Evolutionary conservation across 192 early-diverging fungal genomes (phyloP).

Genomic region (Podila verticillata): DNA sequence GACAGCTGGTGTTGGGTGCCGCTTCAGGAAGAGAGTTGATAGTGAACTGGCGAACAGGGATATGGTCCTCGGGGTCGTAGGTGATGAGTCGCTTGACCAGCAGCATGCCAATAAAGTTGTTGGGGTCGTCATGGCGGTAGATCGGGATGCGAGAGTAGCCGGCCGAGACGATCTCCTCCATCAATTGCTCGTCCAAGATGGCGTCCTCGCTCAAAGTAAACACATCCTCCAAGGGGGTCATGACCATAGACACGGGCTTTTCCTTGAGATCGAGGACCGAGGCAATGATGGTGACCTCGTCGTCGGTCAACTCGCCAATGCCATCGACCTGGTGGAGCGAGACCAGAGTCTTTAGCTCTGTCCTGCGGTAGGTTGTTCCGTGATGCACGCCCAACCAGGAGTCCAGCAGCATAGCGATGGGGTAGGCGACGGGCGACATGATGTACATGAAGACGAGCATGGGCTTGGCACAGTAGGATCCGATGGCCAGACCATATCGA

Average conservation of each 20-base stretch:
- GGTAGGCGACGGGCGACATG: slow-evolving; percentile 82
- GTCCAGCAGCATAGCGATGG: slow-evolving; percentile 90
- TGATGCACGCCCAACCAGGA: slow-evolving; percentile 86
- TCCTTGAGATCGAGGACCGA: slow-evolving; percentile 81
- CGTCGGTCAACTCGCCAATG: slow-evolving; percentile 74
- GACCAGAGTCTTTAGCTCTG: slow-evolving; percentile 81
- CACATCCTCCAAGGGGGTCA: slow-evolving; percentile 77
- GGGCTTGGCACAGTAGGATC: slow-evolving; percentile 84
- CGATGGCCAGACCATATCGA: slow-evolving; percentile 90
- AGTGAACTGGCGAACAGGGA: slow-evolving; percentile 68
- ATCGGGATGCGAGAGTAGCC: slow-evolving; percentile 86
- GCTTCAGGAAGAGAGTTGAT: slow-evolving; percentile 64
- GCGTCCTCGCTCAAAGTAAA: slow-evolving; percentile 73
- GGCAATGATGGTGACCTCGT: slow-evolving; percentile 84
- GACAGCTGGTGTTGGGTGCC: slow-evolving; percentile 64
- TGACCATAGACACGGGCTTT: slow-evolving; percentile 71
- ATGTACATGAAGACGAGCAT: slow-evolving; percentile 74
- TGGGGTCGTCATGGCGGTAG: slow-evolving; percentile 63
- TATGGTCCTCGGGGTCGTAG: slow-evolving; percentile 75
- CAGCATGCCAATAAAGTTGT: slow-evolving; percentile 80
- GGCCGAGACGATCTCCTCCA: slow-evolving; percentile 67
- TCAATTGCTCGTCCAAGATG: slow-evolving; percentile 64
- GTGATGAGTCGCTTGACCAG: slow-evolving; percentile 80
- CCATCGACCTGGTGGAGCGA: slow-evolving; percentile 75
- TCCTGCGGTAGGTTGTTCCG: slow-evolving; percentile 84